Evolutionary conservation across 176 grass and related monocot species (phyloP).

Genomic region (Themeda triandra): DNA sequence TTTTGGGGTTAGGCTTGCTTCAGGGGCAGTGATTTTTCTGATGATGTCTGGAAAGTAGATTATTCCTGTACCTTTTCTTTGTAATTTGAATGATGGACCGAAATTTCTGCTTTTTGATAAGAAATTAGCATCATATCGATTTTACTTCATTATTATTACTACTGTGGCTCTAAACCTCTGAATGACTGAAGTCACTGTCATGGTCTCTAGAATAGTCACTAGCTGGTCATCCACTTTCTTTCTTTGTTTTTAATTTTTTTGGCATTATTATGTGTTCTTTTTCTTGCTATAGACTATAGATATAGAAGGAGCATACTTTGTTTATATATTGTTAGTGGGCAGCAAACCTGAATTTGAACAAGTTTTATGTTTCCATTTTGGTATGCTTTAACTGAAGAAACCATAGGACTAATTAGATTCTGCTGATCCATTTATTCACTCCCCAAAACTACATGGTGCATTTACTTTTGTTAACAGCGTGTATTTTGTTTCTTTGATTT

Average conservation of each 20-base stretch:
- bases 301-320: not conserved
- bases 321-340: not conserved
- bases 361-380: not conserved
- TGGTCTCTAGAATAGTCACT: not conserved
- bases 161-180: not conserved
- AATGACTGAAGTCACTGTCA: not conserved
- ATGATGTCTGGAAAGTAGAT: not conserved
- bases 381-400: not conserved
- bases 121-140: not conserved
- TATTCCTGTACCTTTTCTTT: not conserved
- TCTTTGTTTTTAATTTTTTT: too few relatives aligned
- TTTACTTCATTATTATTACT: not conserved
- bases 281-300: not conserved
- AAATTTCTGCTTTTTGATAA: not conserved
- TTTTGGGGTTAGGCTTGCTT: not conserved
- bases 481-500: slow-evolving; percentile 15
- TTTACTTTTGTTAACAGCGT: not conserved
- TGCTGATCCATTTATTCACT: not conserved
- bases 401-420: too few relatives aligned
- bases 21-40: not conserved
- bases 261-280: not conserved
- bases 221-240: not conserved
- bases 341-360: not conserved
- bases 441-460: not conserved
- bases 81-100: not conserved